Percentiles rank a stretch among this genome's conserved stretches.
Conservation (phyloP, 2,329 filamentous ascomycete species). For the Pezicula neosporulosa region DNA sequence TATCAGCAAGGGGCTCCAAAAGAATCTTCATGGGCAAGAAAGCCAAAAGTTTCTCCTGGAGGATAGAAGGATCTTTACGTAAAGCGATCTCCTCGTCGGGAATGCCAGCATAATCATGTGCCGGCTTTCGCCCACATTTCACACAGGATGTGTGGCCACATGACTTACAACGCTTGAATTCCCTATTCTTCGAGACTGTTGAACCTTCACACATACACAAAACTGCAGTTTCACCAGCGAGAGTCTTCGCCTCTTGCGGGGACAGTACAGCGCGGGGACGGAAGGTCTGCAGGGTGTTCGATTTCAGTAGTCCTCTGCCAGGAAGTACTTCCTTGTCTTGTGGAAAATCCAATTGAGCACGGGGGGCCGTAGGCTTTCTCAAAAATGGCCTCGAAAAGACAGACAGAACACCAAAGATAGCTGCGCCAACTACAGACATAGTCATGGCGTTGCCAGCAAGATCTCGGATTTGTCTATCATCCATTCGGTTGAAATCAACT, state of each 20-base stretch:
- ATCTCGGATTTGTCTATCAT: conserved; percentile 53
- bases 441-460: conserved; percentile 80
- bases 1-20: conserved; percentile 26
- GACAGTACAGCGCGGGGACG: conserved; percentile 8
- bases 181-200: conserved; percentile 29
- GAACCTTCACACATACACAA: conserved; percentile 57
- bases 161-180: conserved; percentile 42
- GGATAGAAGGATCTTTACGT: conserved; percentile 37
- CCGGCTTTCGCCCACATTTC: conserved; percentile 50
- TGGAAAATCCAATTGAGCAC: not conserved
- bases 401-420: conserved; percentile 57
- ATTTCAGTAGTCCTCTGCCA: not conserved
- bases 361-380: no score
- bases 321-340: not conserved
- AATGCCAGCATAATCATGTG: conserved; percentile 26
- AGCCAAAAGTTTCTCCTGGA: conserved; percentile 38
- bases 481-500: conserved; percentile 62
- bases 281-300: not conserved
- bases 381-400: conserved; percentile 10
- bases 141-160: conserved; percentile 54
- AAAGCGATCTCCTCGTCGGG: conserved; percentile 1
- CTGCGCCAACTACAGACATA: conserved; percentile 65
- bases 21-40: conserved; percentile 38
- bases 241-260: conserved; percentile 8
- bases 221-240: conserved; percentile 32